Evolutionary conservation across 1,284 basidiomycete species (phyloP).

Genomic region (Trichosporon ovoides): DNA sequence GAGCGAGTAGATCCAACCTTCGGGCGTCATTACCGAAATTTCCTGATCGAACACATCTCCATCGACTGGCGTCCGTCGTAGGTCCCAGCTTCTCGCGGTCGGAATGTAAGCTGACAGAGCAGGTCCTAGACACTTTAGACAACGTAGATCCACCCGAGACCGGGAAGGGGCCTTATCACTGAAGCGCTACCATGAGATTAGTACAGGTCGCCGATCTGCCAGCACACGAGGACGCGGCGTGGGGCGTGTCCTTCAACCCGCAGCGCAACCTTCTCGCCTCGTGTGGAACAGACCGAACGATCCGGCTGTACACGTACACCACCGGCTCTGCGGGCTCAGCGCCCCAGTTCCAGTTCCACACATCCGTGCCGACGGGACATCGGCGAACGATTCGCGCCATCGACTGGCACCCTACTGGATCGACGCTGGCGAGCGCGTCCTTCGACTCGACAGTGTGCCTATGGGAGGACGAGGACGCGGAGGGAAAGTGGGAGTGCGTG

Average conservation of each 20-base stretch:
- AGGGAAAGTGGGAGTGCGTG: conserved; percentile 54
- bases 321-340: conserved; percentile 24
- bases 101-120: background rate
- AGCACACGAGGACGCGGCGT: conserved; percentile 80
- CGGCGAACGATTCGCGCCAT: conserved; percentile 83
- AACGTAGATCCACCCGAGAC: background rate
- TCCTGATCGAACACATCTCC: too few species aligned
- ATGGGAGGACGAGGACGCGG: conserved; percentile 59
- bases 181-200: conserved; percentile 26
- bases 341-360: conserved; percentile 55
- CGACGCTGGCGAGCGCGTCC: conserved; percentile 84
- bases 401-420: conserved; percentile 85
- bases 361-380: conserved; percentile 75
- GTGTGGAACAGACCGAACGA: conserved; percentile 89
- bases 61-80: background rate
- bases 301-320: conserved; percentile 74
- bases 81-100: background rate
- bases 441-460: conserved; percentile 91
- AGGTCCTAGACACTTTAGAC: background rate
- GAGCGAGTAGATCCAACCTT: background rate
- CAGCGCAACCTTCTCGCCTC: conserved; percentile 74
- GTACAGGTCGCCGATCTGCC: conserved; percentile 31
- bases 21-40: conserved; percentile 1
- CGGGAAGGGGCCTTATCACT: background rate
- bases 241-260: conserved; percentile 91